Evolutionary conservation across 1,284 basidiomycete species (phyloP).

Genomic region (Chondrostereum purpureum): DNA sequence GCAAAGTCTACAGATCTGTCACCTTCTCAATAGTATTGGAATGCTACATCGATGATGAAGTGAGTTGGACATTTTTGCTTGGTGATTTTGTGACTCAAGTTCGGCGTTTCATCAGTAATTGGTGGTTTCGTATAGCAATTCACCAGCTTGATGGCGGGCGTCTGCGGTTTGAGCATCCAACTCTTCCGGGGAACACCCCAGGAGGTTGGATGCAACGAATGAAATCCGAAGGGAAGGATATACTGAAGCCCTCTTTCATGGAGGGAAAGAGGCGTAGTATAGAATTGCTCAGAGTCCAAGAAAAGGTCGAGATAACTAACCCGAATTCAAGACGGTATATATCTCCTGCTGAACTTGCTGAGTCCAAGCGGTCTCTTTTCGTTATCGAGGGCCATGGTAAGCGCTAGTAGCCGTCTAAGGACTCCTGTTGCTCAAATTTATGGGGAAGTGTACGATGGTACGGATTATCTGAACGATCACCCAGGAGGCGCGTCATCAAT

Average conservation of each 20-base stretch:
- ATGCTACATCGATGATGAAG: conserved; percentile 53
- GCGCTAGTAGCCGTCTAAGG: neutral
- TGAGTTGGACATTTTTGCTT: neutral
- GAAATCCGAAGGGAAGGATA: conserved; percentile 41
- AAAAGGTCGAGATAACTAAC: conserved; percentile 32
- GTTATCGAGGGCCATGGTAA: conserved; percentile 50
- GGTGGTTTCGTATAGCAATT: conserved; percentile 59
- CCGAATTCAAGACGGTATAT: conserved; percentile 36
- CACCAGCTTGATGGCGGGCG: conserved; percentile 28
- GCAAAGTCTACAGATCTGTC: too few species aligned
- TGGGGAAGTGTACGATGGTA: conserved; percentile 43
- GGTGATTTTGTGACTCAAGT: conserved; percentile 14
- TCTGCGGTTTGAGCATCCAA: conserved; percentile 58
- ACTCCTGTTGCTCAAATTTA: neutral
- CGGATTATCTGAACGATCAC: conserved; percentile 50
- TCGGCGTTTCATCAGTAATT: conserved; percentile 58
- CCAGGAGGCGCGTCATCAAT: conserved; percentile 63
- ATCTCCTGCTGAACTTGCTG: conserved; percentile 39
- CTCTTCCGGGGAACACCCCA: conserved; percentile 37
- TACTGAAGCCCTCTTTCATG: conserved; percentile 36
- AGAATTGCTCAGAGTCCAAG: too few species aligned
- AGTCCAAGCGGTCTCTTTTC: conserved; percentile 50
- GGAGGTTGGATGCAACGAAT: conserved; percentile 63
- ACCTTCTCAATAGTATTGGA: conserved; percentile 38
- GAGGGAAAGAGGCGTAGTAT: conserved; percentile 10